Evolutionary conservation across 208 protist species (phyloP), one percentile per base, ranked within the genome.

Genomic region (Tritrichomonas musculus): DNA sequence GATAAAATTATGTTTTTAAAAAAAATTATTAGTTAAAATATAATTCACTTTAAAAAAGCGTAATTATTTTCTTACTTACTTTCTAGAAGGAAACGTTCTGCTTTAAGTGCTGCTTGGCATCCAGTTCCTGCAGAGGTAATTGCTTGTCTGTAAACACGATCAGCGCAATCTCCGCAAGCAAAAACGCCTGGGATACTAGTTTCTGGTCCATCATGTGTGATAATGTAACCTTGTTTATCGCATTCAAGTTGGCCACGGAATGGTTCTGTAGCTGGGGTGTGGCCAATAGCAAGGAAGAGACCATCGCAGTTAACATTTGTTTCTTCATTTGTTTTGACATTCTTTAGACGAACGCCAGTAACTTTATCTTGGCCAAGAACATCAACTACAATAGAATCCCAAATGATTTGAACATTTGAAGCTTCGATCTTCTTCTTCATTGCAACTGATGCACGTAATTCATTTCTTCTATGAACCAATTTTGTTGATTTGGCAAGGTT

Each of bases 241-340:
- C 92, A 8, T 39, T 95, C 73, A 36, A 97, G 30, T 65, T 95
- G 93, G 11, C 93, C 95, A 4, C 94, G n/a, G 57, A 92, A 92
- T 53, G 53, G 47, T 20, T 88, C 93, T 13, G 96, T 96, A 65
- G 97, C 96, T 77, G 97, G 97, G 0, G 92, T 93, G 92, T 97
- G 97, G 50, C 97, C 97, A 80, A 97, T 97, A 49, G 96, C 97
- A 33, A 96, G 95, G 93, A 97, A 97, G 0, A 97, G 92, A n/a
- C 96, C 97, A 66, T 92, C 72, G 5, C 94, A 94, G 1, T 36
- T 39, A 27, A 97, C 49, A 8, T 94, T 72, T 22, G 13, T 0
- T 1, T 30, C 22, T 44, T 95, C 93, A 55, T 39, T 93, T 25
- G 55, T 93, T 13, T 66, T 47, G 5, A 94, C 50, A 41, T 94